Percentiles rank a stretch among this genome's conserved stretches.
These are phyloP conservation scores for Pyricularia sp. DNA, from an alignment of 2,329 filamentous ascomycete species.

Conservation along the genomic window DNA sequence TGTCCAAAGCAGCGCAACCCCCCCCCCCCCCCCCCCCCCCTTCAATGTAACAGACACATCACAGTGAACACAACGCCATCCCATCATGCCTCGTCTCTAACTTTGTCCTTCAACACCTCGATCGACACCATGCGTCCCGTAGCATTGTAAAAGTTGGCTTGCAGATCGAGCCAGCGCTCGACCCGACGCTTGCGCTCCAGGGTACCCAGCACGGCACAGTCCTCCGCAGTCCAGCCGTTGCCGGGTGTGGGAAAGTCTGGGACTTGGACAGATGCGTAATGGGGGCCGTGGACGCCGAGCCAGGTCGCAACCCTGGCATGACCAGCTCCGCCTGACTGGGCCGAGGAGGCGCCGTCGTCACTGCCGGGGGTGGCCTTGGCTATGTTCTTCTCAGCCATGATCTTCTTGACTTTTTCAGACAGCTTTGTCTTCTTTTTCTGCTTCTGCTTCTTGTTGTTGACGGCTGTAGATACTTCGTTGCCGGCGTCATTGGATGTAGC, in stretches of 20 bases:
- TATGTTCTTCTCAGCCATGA: neutral
- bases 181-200: constrained; percentile 22
- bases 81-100: constrained; percentile 13
- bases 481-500: constrained; percentile 3
- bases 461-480: neutral
- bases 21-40: no score
- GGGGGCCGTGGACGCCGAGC: constrained; percentile 3
- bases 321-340: neutral
- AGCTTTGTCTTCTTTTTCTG: constrained; percentile 1
- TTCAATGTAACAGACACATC: neutral
- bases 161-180: constrained; percentile 30
- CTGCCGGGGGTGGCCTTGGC: neutral
- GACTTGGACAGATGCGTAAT: neutral
- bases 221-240: constrained; percentile 9
- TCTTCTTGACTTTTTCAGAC: neutral
- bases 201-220: constrained; percentile 19
- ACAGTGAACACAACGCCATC: neutral
- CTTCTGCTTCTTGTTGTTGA: neutral
- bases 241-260: neutral
- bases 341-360: neutral
- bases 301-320: constrained; percentile 1
- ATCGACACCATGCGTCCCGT: constrained; percentile 31
- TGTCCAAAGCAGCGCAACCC: neutral
- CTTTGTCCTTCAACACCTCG: constrained; percentile 24
- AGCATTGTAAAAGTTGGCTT: constrained; percentile 32